These are phyloP conservation scores for Lathyrus oleraceus DNA, from an alignment of 306 rosid genomes.

Conservation along the genomic window DNA sequence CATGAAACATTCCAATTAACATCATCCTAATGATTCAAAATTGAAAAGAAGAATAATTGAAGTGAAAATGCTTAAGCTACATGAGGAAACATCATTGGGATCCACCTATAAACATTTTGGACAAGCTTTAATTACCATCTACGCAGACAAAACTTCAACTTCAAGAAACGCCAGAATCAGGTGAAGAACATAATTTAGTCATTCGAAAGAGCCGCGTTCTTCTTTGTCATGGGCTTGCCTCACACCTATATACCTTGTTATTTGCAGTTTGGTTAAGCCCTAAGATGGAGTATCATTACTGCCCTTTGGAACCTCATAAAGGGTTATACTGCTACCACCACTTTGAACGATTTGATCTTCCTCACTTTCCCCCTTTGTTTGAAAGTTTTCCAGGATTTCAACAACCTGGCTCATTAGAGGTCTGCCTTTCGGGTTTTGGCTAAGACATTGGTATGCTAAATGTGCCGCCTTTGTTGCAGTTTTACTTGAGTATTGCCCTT, in stretches of 20 bases:
- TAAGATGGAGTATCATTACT: conserved; percentile 32
- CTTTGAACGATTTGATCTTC: conserved; percentile 58
- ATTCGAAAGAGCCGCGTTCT: conserved; percentile 39
- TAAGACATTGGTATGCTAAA: conserved; percentile 79
- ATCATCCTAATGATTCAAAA: conserved; percentile 32
- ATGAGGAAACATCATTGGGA: conserved; percentile 39
- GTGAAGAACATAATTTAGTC: conserved; percentile 31
- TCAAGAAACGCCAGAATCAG: conserved; percentile 38
- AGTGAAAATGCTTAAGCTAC: conserved; percentile 28
- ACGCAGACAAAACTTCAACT: conserved; percentile 33
- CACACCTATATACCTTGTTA: conserved; percentile 30
- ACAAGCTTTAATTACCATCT: conserved; percentile 47
- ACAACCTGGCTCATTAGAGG: conserved; percentile 90
- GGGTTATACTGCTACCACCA: conserved; percentile 63
- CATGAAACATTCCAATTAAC: conserved; percentile 20
- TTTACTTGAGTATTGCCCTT: conserved; percentile 74
- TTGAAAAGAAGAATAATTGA: conserved; percentile 25
- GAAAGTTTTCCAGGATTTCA: conserved; percentile 62
- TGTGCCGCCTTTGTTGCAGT: conserved; percentile 69
- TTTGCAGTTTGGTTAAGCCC: conserved; percentile 24
- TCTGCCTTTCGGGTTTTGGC: conserved; percentile 92
- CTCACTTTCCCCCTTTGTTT: conserved; percentile 49
- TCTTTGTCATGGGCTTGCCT: conserved; percentile 37
- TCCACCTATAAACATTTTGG: conserved; percentile 39
- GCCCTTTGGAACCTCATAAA: conserved; percentile 70